These are phyloP conservation scores for Lachancea cidri DNA, from an alignment of 805 yeast species.

Conservation along the genomic window DNA sequence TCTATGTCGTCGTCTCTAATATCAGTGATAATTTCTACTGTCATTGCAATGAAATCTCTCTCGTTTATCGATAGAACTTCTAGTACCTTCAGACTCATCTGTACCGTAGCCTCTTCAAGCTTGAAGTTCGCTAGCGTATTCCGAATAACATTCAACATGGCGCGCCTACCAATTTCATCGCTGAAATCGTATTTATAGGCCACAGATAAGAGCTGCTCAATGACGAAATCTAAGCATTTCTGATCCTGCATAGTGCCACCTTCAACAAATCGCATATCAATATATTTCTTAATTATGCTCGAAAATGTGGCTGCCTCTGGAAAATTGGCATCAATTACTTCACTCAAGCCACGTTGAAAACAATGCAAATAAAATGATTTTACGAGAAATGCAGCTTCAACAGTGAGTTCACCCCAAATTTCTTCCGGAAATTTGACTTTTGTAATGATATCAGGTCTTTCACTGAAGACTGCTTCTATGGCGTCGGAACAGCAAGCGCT, in stretches of 20 bases:
- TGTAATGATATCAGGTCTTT: constrained; percentile 57
- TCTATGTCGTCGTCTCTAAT: constrained; percentile 61
- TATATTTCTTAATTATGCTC: constrained; percentile 48
- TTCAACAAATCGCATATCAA: constrained; percentile 40
- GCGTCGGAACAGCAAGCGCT: constrained; percentile 65
- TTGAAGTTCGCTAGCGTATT: constrained; percentile 53
- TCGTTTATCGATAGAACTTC: constrained; percentile 70
- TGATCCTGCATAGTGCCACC: too few species aligned
- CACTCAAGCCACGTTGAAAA: constrained; percentile 44
- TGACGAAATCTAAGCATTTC: constrained; percentile 62
- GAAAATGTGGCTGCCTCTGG: constrained; percentile 80
- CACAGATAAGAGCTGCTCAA: constrained; percentile 64
- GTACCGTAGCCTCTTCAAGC: constrained; percentile 49
- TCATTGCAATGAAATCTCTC: constrained; percentile 76
- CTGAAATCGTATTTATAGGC: constrained; percentile 75
- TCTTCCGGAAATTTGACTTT: constrained; percentile 57
- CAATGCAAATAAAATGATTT: constrained; percentile 66
- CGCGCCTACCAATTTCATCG: constrained; percentile 86
- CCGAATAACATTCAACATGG: constrained; percentile 57
- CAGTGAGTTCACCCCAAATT: constrained; percentile 64
- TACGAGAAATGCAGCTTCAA: constrained; percentile 70
- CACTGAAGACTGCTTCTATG: constrained; percentile 54
- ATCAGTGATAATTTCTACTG: constrained; percentile 82
- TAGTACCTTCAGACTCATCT: constrained; percentile 58
- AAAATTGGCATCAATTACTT: constrained; percentile 58